Percentiles rank a stretch among this genome's conserved stretches.
phyloP scores from a whole-genome alignment of 2,329 filamentous ascomycete species.

The Colletotrichum aenigma region DNA sequence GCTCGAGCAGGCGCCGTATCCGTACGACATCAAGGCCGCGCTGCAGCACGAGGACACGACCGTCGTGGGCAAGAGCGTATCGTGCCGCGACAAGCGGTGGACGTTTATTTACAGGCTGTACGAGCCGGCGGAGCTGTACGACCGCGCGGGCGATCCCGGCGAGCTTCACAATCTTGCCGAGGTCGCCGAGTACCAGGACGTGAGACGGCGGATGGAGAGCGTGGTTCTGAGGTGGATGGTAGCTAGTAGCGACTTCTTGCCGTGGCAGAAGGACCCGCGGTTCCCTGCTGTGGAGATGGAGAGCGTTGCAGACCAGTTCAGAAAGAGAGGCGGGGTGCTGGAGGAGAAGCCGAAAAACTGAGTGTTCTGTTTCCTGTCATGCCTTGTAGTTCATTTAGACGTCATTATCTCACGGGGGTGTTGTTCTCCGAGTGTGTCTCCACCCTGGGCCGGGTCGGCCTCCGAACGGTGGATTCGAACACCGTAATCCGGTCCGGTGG shows the following conservation, averaged over 20 bases:
- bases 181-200: constrained; percentile 24
- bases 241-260: constrained; percentile 36
- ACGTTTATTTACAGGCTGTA: constrained; percentile 50
- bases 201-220: constrained; percentile 29
- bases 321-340: background rate
- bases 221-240: constrained; percentile 43
- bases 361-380: background rate
- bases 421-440: background rate
- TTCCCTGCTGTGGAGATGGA: constrained; percentile 38
- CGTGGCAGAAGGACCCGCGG: constrained; percentile 36
- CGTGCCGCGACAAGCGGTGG: constrained; percentile 38
- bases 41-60: constrained; percentile 49
- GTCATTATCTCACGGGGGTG: background rate
- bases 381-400: background rate
- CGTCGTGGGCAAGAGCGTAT: constrained; percentile 46
- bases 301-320: constrained; percentile 29
- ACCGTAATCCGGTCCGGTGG: background rate
- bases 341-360: background rate
- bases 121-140: constrained; percentile 48
- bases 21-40: constrained; percentile 49
- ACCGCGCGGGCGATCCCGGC: constrained; percentile 36
- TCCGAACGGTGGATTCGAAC: background rate
- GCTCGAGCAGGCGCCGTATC: constrained; percentile 44
- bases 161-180: constrained; percentile 44
- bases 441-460: background rate